Base-by-base conservation (phyloP, 495 filamentous ascomycete genomes). In the Geoglossum glabrum region DNA sequence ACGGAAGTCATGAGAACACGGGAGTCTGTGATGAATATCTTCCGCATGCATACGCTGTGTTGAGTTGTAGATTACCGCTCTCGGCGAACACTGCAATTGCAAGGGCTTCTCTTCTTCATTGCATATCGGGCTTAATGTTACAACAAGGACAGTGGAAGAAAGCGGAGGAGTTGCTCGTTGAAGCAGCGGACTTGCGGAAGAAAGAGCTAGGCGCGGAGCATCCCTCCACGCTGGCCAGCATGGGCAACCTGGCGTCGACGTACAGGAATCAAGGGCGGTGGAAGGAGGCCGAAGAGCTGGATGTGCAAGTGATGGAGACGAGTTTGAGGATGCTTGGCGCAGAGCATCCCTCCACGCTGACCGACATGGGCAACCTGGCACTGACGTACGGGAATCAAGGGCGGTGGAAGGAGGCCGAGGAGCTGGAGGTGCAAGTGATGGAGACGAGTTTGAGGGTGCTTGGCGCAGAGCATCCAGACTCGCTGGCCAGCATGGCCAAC, bases 401-500 rank as follows among this genome's bases (percentile, higher is more conserved):
- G 7, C 43, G 58, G 50, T 56, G 43, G 6, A 15, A 54, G 9
- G 25, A 15, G 15, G 56, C 56, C 3, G 56, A 58, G 45, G 43
- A 46, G 38, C 50, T 33, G 38, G 1, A 55, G 30, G 33, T 5
- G 21, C 56, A 25, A 34, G 54, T 9, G 43, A 33, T 58, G 23
- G 45, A 58, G 1, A 21, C 19, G 23, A 27, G 19, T 7, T n/a
- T 26, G 56, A 58, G 55, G 31, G 45, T 55, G 17, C 45, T 58
- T 28, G 56, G 56, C 2, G 1, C 3, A 11, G 43, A 58, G 3
- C 56, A 58, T 33, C 56, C 56, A 5, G 36, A 60, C 25, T 59
- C 59, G 0, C 55, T 60, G 19, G 50, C 30, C 6, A 60, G 56
- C 59, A 19, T 60, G 21, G 10, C 27, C 55, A 50, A 60, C 15